Base-by-base conservation (phyloP, 164 flowering plant genomes). In the Liquidambar formosana region DNA sequence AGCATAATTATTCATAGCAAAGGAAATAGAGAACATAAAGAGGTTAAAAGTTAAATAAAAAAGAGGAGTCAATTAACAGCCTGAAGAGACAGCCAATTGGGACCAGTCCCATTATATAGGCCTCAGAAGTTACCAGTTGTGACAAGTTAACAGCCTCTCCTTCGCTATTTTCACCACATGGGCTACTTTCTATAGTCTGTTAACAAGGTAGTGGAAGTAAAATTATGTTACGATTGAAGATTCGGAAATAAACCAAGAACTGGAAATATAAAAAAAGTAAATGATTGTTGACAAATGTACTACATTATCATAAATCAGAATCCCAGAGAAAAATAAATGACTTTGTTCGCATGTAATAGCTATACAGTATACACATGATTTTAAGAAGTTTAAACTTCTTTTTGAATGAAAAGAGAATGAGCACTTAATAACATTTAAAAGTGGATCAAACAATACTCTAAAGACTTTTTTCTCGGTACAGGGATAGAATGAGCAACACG, bases 171-270 rank as follows among this genome's bases (percentile, higher is more conserved):
- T 89, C 96, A 63, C 97, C 97, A 80, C 82, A 91, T 19, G 96
- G 85, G 72, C 98, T 93, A 75, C 99, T 95, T 78, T 95, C 99
- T 75, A 95, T 81, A 25, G 99, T 95, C 99, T 95, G 86, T 63
- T 23, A 54, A 61, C 48, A 83, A 71, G 58, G 60, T 25, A 74
- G 27, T 21, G 14, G 13, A 63, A 56, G 10, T 60, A 63, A 60
- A 45, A 14, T 46, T 52, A 38, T 19, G 48, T 41, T 66, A 38
- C 10, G 41, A 33, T 25, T 38, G 26, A 66, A 57, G n/a, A 19
- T 38, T 27, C 6, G 41, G n/a, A n/a, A 33, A 33, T 33, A 12
- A 54, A 21, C 11, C n/a, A 19, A 12, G 44, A 48, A 28, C 44
- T 9, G 13, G 23, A 23, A 12, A 1, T 25, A 57, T 23, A 25